Base-by-base conservation (phyloP, 2,329 filamentous ascomycete genomes). In the Neurospora crassa region DNA sequence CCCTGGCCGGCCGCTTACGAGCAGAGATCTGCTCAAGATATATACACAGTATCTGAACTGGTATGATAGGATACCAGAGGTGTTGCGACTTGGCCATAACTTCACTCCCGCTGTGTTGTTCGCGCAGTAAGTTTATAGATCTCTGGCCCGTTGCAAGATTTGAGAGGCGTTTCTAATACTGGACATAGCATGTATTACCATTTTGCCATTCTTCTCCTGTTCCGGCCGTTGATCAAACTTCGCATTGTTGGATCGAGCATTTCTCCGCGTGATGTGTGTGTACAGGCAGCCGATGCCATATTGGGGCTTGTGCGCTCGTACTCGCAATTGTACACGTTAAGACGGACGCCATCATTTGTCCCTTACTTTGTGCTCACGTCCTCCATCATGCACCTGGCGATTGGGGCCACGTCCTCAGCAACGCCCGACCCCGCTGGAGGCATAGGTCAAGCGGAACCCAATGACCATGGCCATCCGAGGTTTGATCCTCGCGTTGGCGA, bases 41-140 rank as follows among this genome's bases (percentile, higher is more conserved):
- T 92, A 93, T 74, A 88, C 86, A 0, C 86, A 89, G 74, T 93
- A 92, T 75, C 83, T 92, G 18, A 86, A 88, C 69, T 94, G 91
- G 91, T 92, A 92, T 77, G 87, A 88, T 71, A 83, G 82, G 37
- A 86, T 94, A 72, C 91, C 91, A 0, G 84, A 88, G 72, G 85
- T 88, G 1, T 82, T 93, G 68, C 83, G 86, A 29, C 79, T 93
- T 3, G 88, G 89, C 1, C 86, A 91, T 72, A 91, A 90, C 74
- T 91, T 91, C 69, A 90, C 91, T 3, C 91, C 91, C 12, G 89
- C 92, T 67, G 90, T 93, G 43, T 81, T 94, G 24, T 90, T 92
- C 73, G 86, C 91, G 45, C 91, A 93, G 91, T 93, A 83, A 83
- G 91, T 85, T 2, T 16, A 16, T 8, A 37, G 3, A 8, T 42